Conservation (phyloP, 2,329 filamentous ascomycete species). For the Metarhizium humberi region DNA sequence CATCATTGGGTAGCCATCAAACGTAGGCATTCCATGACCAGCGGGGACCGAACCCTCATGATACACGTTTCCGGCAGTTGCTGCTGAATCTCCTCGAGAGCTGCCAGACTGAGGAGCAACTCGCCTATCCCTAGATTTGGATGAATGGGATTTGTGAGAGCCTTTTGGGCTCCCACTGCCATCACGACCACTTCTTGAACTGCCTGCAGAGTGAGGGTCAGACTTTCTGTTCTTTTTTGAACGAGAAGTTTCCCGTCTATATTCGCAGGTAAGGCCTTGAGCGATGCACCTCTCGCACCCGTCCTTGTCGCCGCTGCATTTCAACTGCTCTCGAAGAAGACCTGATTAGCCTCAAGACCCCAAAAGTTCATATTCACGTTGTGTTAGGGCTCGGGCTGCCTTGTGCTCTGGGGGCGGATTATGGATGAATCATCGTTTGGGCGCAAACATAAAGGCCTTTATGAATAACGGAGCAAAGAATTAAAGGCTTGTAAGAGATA, state of each 20-base stretch:
- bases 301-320: conserved; percentile 27
- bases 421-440: too few relatives aligned
- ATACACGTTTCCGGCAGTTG: neutral
- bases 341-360: neutral
- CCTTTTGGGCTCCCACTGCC: conserved; percentile 3
- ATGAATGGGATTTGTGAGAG: neutral
- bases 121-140: neutral
- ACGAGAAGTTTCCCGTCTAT: conserved; percentile 24
- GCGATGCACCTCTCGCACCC: conserved; percentile 26
- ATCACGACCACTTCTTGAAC: conserved; percentile 3
- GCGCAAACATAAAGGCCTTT: too few relatives aligned
- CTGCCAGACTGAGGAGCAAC: neutral
- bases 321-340: conserved; percentile 16
- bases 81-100: neutral
- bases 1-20: neutral
- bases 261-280: conserved; percentile 23
- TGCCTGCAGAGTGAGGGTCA: conserved; percentile 3
- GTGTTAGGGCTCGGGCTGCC: neutral
- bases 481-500: too few relatives aligned
- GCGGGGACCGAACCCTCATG: neutral
- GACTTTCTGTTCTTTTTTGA: conserved; percentile 19
- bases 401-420: too few relatives aligned
- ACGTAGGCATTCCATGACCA: neutral
- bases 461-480: too few relatives aligned
- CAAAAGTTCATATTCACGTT: neutral